A percentile compares a stretch with the other conserved stretches of the same genome.
Conservation (phyloP, 805 yeast genomes). For the Ogataea paraovalis region DNA sequence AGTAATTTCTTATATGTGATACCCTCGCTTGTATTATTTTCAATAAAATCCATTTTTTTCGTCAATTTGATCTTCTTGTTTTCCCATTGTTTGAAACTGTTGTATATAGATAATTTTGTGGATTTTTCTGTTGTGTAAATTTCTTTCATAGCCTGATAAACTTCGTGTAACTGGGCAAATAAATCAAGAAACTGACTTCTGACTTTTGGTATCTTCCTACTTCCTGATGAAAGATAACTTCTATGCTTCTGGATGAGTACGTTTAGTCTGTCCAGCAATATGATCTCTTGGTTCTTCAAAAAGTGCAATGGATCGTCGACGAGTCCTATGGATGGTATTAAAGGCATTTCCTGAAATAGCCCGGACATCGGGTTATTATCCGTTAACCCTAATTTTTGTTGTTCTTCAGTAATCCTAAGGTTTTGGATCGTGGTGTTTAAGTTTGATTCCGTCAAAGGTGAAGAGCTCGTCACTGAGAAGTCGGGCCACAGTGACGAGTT, state of each 20-base stretch:
- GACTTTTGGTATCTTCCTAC: constrained; percentile 28
- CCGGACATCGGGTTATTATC: neutral
- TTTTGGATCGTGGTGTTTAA: constrained; percentile 1
- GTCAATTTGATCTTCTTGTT: constrained; percentile 32
- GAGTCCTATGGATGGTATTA: constrained; percentile 19
- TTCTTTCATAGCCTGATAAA: constrained; percentile 42
- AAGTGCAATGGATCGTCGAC: constrained; percentile 32
- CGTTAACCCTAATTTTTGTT: constrained; percentile 1
- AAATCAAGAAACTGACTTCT: constrained; percentile 29
- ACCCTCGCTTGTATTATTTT: constrained; percentile 40
- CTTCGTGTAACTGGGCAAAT: constrained; percentile 37
- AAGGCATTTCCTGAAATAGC: constrained; percentile 7
- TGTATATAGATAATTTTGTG: constrained; percentile 25
- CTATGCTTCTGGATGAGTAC: constrained; percentile 27
- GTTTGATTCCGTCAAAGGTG: constrained; percentile 8
- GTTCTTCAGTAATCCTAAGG: neutral
- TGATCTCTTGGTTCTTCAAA: constrained; percentile 29
- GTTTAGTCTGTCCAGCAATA: constrained; percentile 23
- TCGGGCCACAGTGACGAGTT: constrained; percentile 13
- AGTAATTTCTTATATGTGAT: constrained; percentile 35
- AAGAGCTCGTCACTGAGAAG: constrained; percentile 8
- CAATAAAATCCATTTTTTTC: constrained; percentile 35
- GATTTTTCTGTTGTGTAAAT: constrained; percentile 38
- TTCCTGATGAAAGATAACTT: constrained; percentile 31
- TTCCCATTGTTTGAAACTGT: constrained; percentile 40